A percentile compares a stretch with the other conserved stretches of the same genome.
Conservation (phyloP, 2,329 filamentous ascomycete species). For the Boeremia exigua region DNA sequence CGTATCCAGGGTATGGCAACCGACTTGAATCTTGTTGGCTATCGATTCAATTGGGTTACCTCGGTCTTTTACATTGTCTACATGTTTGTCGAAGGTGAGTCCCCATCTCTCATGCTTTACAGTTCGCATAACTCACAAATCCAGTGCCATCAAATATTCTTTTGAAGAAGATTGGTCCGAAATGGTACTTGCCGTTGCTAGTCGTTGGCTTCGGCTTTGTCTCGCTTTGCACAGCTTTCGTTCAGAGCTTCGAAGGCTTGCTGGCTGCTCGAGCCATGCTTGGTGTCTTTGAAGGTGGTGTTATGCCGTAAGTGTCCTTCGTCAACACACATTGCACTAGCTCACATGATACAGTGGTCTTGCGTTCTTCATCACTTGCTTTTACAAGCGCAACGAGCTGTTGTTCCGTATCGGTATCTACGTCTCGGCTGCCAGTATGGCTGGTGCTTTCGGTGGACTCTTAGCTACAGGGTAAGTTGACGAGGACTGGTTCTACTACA, state of each 20-base stretch:
- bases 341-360: slow-evolving; percentile 50
- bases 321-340: not conserved
- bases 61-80: slow-evolving; percentile 66
- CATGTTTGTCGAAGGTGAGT: slow-evolving; percentile 55
- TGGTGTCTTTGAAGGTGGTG: slow-evolving; percentile 63
- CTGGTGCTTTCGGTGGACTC: slow-evolving; percentile 64
- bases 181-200: slow-evolving; percentile 60
- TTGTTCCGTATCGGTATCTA: slow-evolving; percentile 64
- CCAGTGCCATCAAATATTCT: slow-evolving; percentile 61
- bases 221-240: slow-evolving; percentile 62
- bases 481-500: not conserved
- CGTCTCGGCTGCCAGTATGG: slow-evolving; percentile 61
- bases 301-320: slow-evolving; percentile 55
- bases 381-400: slow-evolving; percentile 64
- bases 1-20: slow-evolving; percentile 60
- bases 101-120: not conserved
- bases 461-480: slow-evolving; percentile 58
- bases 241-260: slow-evolving; percentile 55
- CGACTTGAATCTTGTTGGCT: slow-evolving; percentile 57
- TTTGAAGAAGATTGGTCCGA: slow-evolving; percentile 61
- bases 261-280: slow-evolving; percentile 57
- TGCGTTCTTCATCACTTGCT: slow-evolving; percentile 62
- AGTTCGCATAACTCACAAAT: not conserved
- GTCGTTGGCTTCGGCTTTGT: slow-evolving; percentile 63
- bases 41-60: slow-evolving; percentile 63